These are phyloP conservation scores for Calonectria montana DNA, from an alignment of 2,329 filamentous ascomycete species.

Conservation along the genomic window DNA sequence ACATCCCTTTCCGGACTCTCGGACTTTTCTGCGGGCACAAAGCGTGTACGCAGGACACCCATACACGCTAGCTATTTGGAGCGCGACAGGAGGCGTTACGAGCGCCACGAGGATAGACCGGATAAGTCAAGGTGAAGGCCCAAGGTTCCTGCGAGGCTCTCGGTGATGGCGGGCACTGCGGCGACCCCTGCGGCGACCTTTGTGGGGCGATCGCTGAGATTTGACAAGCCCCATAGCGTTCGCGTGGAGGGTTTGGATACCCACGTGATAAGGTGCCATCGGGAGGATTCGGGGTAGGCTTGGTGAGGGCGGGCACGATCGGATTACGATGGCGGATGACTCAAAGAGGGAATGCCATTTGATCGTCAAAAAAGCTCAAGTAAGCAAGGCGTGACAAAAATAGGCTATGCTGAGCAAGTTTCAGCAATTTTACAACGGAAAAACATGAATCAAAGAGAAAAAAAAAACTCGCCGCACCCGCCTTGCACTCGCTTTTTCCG, in stretches of 20 bases:
- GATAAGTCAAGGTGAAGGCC: slow-evolving; percentile 19
- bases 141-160: not conserved
- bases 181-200: not conserved
- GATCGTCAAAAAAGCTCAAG: not conserved
- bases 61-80: slow-evolving; percentile 6
- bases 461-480: not conserved
- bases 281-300: slow-evolving; percentile 36
- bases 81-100: slow-evolving; percentile 27
- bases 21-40: slow-evolving; percentile 1
- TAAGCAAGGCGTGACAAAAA: not conserved
- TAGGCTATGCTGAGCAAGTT: not conserved
- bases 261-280: slow-evolving; percentile 37
- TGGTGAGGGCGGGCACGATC: slow-evolving; percentile 1
- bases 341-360: not conserved
- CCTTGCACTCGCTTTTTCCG: not conserved
- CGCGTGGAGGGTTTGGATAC: not conserved
- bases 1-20: not conserved
- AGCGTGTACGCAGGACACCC: slow-evolving; percentile 18
- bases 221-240: not conserved
- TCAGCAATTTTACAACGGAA: not conserved
- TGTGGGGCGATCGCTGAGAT: not conserved
- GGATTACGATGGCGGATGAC: slow-evolving; percentile 8
- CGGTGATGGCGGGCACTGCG: slow-evolving; percentile 9
- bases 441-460: not conserved
- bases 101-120: slow-evolving; percentile 40